Conservation (phyloP, 176 grass and related monocot species). For the Juncus effusus region DNA sequence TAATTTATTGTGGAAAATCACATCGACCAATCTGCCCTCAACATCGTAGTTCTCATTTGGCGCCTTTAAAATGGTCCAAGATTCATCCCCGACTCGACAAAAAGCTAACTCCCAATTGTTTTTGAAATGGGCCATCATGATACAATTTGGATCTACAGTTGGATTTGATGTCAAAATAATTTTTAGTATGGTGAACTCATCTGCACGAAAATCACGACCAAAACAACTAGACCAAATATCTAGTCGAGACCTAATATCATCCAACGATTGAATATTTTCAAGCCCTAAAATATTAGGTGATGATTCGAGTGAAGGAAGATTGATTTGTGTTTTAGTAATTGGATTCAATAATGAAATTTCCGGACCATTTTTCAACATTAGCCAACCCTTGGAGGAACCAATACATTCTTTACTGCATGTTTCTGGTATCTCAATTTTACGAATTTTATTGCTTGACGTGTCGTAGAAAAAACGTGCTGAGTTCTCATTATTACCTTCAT, state of each 20-base stretch:
- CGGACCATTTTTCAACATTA: slow-evolving; percentile 4
- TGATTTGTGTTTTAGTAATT: slow-evolving; percentile 8
- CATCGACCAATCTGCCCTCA: not conserved
- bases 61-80: slow-evolving; percentile 23
- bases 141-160: slow-evolving; percentile 6
- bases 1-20: slow-evolving; percentile 12
- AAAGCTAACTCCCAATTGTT: slow-evolving; percentile 22
- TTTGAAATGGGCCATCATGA: slow-evolving; percentile 19
- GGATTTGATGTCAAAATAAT: slow-evolving; percentile 19
- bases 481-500: not conserved
- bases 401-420: slow-evolving; percentile 8
- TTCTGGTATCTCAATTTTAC: not conserved
- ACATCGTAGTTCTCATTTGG: not conserved
- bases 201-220: not conserved
- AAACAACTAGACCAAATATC: slow-evolving; percentile 15
- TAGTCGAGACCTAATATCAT: not conserved
- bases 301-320: slow-evolving; percentile 4
- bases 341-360: slow-evolving; percentile 15
- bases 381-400: slow-evolving; percentile 18
- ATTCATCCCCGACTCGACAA: slow-evolving; percentile 26
- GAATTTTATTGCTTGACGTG: slow-evolving; percentile 4
- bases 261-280: not conserved
- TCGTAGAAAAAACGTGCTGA: slow-evolving; percentile 18
- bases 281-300: not conserved
- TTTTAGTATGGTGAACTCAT: slow-evolving; percentile 3